Evolutionary conservation across 306 rosid species (phyloP).

Genomic region (Quercus engelmannii): DNA sequence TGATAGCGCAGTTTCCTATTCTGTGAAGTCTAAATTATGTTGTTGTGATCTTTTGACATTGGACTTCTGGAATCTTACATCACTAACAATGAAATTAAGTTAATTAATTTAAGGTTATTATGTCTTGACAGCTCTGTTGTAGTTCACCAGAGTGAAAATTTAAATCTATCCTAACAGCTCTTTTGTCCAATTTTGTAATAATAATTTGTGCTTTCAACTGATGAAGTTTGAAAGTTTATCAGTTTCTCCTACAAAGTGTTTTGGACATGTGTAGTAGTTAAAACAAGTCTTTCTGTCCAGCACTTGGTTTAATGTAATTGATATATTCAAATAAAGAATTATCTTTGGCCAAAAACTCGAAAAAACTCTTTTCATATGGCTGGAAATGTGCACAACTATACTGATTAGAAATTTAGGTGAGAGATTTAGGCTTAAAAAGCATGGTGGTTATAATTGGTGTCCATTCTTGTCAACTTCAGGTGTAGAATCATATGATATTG

Average conservation of each 20-base stretch:
- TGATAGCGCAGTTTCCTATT: not conserved
- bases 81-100: not conserved
- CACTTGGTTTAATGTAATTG: not conserved
- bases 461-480: constrained; percentile 44
- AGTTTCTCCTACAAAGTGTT: not conserved
- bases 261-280: not conserved
- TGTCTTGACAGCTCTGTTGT: not conserved
- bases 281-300: not conserved
- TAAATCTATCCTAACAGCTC: not conserved
- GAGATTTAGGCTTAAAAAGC: not conserved
- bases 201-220: not conserved
- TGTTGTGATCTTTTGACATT: not conserved
- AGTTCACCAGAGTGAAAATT: not conserved
- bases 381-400: not conserved
- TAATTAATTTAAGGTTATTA: not conserved
- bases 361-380: not conserved
- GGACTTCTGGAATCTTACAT: not conserved
- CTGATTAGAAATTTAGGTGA: not conserved
- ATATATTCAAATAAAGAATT: not conserved
- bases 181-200: not conserved
- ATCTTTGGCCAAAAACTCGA: not conserved
- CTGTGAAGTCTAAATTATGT: not conserved
- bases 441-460: not conserved
- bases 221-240: not conserved
- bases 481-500: constrained; percentile 84